Evolutionary conservation across 176 grass and related monocot genomes (phyloP), one percentile per base, ranked within the genome.

Genomic region (Poa annua): DNA sequence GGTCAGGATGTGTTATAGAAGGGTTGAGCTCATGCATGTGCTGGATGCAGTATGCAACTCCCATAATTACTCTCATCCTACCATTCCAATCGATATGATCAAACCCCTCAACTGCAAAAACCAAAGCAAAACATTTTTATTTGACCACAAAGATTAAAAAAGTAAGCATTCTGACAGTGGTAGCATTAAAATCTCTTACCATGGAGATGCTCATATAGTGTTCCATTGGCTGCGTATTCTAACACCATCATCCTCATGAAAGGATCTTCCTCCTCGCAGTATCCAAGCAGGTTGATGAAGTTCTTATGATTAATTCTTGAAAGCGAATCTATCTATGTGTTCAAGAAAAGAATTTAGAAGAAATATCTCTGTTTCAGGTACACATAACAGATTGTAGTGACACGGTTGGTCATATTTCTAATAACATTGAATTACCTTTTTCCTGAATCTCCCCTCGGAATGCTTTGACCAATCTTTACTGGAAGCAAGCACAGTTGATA

Each of bases 171-270:
- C 7, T 25, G 10, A 54, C 35, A 84, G 2, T 80, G 52, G n/a
- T 84, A 62, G 10, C 65, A 73, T 39, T 54, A 55, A 72, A 45
- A 77, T 4, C 5, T 88, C 64, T 86, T 90, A 99, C 97, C 84
- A 66, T 99, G 93, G 66, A 99, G 93, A 92, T 99, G 93, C 64
- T 99, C 97, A 44, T 90, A 94, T 44, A 99, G 80, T 55, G 97
- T 94, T 59, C 97, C 93, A 85, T 99, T 99, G 15, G 81, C 77
- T 29, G 89, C 89, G 48, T 99, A 99, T 68, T 99, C 97, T 79
- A 96, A 83, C 41, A 99, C 97, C 97, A 99, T 99, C 97, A 99
- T 99, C 84, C 97, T 91, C 93, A 90, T 99, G 87, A 96, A 99
- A 81, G 97, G 97, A 20, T 92, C 75, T 71, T 99, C 89, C 83